Percentiles rank a stretch among this genome's conserved stretches.
Conservation (phyloP, 2,329 filamentous ascomycete genomes). For the Mycosphaerella arachidis region DNA sequence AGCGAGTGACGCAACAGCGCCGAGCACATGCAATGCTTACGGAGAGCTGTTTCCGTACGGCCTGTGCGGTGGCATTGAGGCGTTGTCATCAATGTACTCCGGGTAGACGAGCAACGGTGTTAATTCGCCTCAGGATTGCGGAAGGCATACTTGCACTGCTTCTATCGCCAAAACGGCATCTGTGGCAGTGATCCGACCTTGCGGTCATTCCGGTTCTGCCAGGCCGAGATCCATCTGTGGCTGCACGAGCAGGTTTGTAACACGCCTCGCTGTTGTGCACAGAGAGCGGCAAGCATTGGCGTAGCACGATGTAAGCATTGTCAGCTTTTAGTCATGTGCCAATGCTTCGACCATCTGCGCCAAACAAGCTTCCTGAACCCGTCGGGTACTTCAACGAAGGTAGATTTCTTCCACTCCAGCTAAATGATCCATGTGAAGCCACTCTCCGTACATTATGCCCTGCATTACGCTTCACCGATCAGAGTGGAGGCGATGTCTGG, state of each 20-base stretch:
- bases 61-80: background rate
- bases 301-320: background rate
- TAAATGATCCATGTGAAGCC: slow-evolving; percentile 20
- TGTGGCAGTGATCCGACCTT: background rate
- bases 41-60: background rate
- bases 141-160: background rate
- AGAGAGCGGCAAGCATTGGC: background rate
- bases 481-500: slow-evolving; percentile 24
- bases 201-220: too few species aligned
- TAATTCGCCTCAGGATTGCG: too few species aligned
- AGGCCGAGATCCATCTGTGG: too few species aligned
- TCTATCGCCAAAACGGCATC: background rate
- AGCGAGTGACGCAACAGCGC: background rate
- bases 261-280: background rate
- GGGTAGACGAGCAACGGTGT: background rate
- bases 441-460: slow-evolving; percentile 33
- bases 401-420: slow-evolving; percentile 20
- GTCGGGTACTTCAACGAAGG: slow-evolving; percentile 15
- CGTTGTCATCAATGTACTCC: background rate
- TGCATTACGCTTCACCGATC: slow-evolving; percentile 34
- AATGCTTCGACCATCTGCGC: background rate
- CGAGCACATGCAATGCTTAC: background rate
- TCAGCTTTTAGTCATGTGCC: background rate
- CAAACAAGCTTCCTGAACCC: too few species aligned
- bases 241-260: background rate